Percentiles rank a stretch among this genome's conserved stretches.
Evolutionary conservation across 1,139 yeast genomes (phyloP).

Genomic region (Yamadazyma atmosphaerica): DNA sequence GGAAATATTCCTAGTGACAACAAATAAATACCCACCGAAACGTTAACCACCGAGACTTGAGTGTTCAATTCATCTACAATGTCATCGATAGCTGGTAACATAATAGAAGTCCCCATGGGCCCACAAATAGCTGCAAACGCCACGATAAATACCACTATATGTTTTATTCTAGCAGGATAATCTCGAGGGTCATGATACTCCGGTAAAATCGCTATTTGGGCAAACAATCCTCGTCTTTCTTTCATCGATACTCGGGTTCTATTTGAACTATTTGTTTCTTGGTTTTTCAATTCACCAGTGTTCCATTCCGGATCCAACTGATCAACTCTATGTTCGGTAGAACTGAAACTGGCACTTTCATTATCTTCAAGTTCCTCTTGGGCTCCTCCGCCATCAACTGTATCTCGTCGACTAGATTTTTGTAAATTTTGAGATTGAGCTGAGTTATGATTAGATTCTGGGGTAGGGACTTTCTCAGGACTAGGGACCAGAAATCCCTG

Average conservation of each 20-base stretch:
- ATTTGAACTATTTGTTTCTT: conserved; percentile 5
- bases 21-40: conserved; percentile 78
- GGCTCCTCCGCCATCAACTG: background rate
- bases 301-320: background rate
- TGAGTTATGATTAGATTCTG: background rate
- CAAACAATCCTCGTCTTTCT: conserved; percentile 56
- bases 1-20: conserved; percentile 79
- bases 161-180: conserved; percentile 52
- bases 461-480: background rate
- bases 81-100: conserved; percentile 74
- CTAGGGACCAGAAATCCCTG: background rate
- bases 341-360: background rate
- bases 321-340: background rate
- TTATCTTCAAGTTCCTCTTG: background rate
- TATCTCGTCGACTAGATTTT: background rate
- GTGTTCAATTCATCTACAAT: conserved; percentile 58
- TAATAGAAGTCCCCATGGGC: conserved; percentile 89
- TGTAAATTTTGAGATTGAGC: background rate
- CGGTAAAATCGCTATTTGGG: conserved; percentile 57
- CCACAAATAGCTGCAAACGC: conserved; percentile 80
- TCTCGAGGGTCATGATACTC: conserved; percentile 75
- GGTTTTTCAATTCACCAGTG: background rate
- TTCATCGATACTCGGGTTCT: conserved; percentile 34
- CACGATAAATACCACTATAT: conserved; percentile 58
- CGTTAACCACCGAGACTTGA: conserved; percentile 59